These are phyloP conservation scores for Halenospora varia DNA, from an alignment of 495 filamentous ascomycete species.

Conservation along the genomic window DNA sequence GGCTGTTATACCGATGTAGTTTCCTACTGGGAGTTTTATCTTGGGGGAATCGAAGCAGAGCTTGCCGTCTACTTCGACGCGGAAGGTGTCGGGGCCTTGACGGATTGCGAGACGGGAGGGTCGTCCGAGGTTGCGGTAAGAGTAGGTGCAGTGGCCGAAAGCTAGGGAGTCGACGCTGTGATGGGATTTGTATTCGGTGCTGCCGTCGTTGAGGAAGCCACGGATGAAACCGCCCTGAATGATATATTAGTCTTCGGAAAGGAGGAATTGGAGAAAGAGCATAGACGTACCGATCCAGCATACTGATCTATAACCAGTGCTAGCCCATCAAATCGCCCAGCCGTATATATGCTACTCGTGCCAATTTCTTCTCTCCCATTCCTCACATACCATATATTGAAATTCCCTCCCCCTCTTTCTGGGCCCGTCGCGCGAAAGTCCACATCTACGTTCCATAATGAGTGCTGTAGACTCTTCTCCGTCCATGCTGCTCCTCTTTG, in stretches of 20 bases:
- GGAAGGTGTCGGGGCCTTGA: constrained; percentile 57
- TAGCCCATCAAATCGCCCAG: constrained; percentile 79
- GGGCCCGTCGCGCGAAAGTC: constrained; percentile 84
- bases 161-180: constrained; percentile 78
- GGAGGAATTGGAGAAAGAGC: constrained; percentile 9
- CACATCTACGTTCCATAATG: constrained; percentile 76
- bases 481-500: constrained; percentile 80
- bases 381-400: constrained; percentile 89
- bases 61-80: constrained; percentile 76
- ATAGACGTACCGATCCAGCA: constrained; percentile 58
- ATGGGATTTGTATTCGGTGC: constrained; percentile 72
- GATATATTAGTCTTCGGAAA: constrained; percentile 6
- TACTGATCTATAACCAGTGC: constrained; percentile 85
- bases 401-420: constrained; percentile 81
- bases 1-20: constrained; percentile 84
- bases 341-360: constrained; percentile 75
- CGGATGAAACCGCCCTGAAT: constrained; percentile 69
- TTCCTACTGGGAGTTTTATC: constrained; percentile 71
- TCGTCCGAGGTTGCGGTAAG: constrained; percentile 87
- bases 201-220: constrained; percentile 93
- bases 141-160: constrained; percentile 88
- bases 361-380: constrained; percentile 62
- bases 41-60: constrained; percentile 81
- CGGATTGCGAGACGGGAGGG: constrained; percentile 72
- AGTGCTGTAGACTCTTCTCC: constrained; percentile 52